phyloP scores from a whole-genome alignment of 495 filamentous ascomycete genomes.

The Letharia lupina region DNA sequence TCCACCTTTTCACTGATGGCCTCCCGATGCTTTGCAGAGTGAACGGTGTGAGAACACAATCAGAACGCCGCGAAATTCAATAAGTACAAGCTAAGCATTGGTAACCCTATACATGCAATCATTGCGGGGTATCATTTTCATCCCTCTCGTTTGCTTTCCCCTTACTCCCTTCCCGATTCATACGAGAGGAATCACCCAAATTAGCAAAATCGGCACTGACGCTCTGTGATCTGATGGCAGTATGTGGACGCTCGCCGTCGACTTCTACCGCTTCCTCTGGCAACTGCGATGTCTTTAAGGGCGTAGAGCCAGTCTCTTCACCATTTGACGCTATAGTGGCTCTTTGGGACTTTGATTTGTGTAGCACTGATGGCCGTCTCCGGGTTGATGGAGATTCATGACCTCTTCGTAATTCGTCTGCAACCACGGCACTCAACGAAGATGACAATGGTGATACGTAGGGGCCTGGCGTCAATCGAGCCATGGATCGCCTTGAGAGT shows the following conservation, averaged over 20 bases:
- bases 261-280: slow-evolving; percentile 1
- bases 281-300: slow-evolving; percentile 8
- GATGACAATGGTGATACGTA: slow-evolving; percentile 46
- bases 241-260: neutral
- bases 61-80: neutral
- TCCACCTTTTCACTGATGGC: neutral
- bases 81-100: neutral
- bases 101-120: neutral
- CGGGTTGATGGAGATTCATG: slow-evolving; percentile 26
- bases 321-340: slow-evolving; percentile 3
- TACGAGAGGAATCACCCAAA: slow-evolving; percentile 18
- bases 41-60: neutral
- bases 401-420: slow-evolving; percentile 51
- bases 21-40: neutral
- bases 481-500: slow-evolving; percentile 22
- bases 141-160: slow-evolving; percentile 16
- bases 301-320: slow-evolving; percentile 3
- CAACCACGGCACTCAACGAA: slow-evolving; percentile 51
- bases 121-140: slow-evolving; percentile 6
- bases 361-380: slow-evolving; percentile 14
- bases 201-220: slow-evolving; percentile 8
- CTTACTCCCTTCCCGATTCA: slow-evolving; percentile 14
- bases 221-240: slow-evolving; percentile 17
- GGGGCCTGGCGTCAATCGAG: slow-evolving; percentile 42
- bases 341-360: slow-evolving; percentile 14